Evolutionary conservation across 371 early-diverging fungal species (phyloP).

Genomic region (Chytridiales sp.): DNA sequence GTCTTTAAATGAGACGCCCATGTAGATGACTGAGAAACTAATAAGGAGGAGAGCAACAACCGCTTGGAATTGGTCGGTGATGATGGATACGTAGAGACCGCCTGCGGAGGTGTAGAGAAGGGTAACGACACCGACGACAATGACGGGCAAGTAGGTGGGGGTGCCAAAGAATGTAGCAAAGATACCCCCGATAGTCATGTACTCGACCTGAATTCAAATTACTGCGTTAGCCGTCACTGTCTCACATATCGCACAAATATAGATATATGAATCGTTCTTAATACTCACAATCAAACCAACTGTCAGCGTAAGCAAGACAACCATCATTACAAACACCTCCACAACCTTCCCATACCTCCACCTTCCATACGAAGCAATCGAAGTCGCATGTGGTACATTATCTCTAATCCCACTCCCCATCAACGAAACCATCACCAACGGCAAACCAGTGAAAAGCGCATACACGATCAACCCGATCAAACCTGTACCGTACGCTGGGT

Average conservation of each 20-base stretch:
- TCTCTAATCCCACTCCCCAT: conserved; percentile 49
- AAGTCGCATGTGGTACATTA: conserved; percentile 47
- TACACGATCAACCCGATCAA: conserved; percentile 54
- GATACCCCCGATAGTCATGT: conserved; percentile 56
- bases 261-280: not conserved
- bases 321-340: conserved; percentile 44
- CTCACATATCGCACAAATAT: conserved; percentile 2
- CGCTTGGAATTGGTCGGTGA: conserved; percentile 61
- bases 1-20: conserved; percentile 53
- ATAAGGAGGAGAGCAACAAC: conserved; percentile 46
- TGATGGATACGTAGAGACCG: conserved; percentile 58
- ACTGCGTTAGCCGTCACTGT: not conserved
- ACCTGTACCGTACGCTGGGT: conserved; percentile 50
- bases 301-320: conserved; percentile 58
- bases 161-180: conserved; percentile 50
- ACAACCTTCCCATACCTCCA: conserved; percentile 47
- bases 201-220: conserved; percentile 49
- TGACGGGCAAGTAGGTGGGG: conserved; percentile 44
- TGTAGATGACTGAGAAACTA: conserved; percentile 45
- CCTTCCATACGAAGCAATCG: conserved; percentile 49
- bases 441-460: conserved; percentile 54
- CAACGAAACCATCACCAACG: conserved; percentile 52
- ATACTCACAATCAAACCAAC: conserved; percentile 23
- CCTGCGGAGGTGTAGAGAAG: conserved; percentile 58
- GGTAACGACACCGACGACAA: conserved; percentile 55